Conservation (phyloP, 768 basidiomycete species). For the Suillus alpinus region DNA sequence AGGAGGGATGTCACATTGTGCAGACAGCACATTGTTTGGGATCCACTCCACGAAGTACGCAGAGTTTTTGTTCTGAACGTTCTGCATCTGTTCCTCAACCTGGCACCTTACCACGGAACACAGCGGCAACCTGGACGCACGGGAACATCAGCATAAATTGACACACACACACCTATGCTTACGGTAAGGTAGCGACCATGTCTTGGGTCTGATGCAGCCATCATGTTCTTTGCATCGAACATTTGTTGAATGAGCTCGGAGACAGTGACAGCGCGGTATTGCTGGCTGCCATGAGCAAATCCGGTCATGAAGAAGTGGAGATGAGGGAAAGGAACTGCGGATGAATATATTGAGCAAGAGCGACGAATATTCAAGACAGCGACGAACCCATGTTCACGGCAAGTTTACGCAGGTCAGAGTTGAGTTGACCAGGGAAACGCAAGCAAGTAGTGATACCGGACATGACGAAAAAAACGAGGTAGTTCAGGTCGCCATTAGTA, state of each 20-base stretch:
- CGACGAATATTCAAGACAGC: slow-evolving; percentile 23
- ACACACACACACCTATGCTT: slow-evolving; percentile 19
- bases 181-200: slow-evolving; percentile 98
- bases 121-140: slow-evolving; percentile 69
- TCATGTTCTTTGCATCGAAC: slow-evolving; percentile 99
- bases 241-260: slow-evolving; percentile 98
- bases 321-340: slow-evolving; percentile 91
- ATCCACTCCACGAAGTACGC: slow-evolving; percentile 99
- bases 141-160: not conserved
- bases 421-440: slow-evolving; percentile 99
- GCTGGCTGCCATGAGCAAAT: slow-evolving; percentile 90
- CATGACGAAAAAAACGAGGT: slow-evolving; percentile 97
- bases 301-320: slow-evolving; percentile 99
- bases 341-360: slow-evolving; percentile 6
- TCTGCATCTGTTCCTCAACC: slow-evolving; percentile 98
- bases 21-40: slow-evolving; percentile 97
- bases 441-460: slow-evolving; percentile 97
- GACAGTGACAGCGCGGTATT: slow-evolving; percentile 95
- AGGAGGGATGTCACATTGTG: slow-evolving; percentile 97
- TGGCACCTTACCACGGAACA: slow-evolving; percentile 99
- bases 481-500: slow-evolving; percentile 97
- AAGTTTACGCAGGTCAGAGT: slow-evolving; percentile 96
- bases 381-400: slow-evolving; percentile 94
- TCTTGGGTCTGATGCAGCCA: slow-evolving; percentile 96
- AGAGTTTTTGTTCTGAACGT: slow-evolving; percentile 96